Evolutionary conservation across 1,284 basidiomycete species (phyloP).

Genomic region (Tremellales sp.): DNA sequence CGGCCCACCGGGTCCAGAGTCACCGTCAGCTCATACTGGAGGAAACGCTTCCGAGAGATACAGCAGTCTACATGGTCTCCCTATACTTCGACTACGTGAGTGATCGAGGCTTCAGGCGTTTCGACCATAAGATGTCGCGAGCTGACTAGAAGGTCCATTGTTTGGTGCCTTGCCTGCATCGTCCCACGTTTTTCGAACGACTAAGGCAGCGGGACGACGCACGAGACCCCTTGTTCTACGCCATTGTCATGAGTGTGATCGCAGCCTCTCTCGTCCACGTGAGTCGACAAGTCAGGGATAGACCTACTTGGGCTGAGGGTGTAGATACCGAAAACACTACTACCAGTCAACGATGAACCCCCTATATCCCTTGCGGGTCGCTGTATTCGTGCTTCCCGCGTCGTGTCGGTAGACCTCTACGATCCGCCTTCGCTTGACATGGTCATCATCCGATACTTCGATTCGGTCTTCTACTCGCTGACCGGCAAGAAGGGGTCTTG

Average conservation of each 20-base stretch:
- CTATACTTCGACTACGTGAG: slow-evolving; percentile 9
- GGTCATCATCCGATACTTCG: slow-evolving; percentile 3
- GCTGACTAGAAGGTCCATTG: slow-evolving; percentile 8
- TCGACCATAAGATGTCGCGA: not conserved
- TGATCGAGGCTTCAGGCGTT: not conserved
- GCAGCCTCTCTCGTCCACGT: slow-evolving; percentile 13
- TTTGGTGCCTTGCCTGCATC: slow-evolving; percentile 13
- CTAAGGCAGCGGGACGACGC: slow-evolving; percentile 4
- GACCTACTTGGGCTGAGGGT: not conserved
- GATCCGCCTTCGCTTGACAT: slow-evolving; percentile 7
- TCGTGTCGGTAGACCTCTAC: slow-evolving; percentile 4
- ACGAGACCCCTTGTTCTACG: slow-evolving; percentile 10
- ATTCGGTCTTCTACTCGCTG: slow-evolving; percentile 2
- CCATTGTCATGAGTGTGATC: slow-evolving; percentile 8
- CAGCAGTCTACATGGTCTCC: slow-evolving; percentile 6
- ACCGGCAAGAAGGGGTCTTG: not conserved
- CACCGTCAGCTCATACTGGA: not conserved
- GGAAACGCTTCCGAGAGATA: slow-evolving; percentile 1
- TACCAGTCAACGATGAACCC: slow-evolving; percentile 3
- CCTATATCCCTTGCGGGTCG: slow-evolving; percentile 3
- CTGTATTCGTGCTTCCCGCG: slow-evolving; percentile 4
- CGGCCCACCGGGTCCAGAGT: not conserved
- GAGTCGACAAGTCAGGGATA: not conserved
- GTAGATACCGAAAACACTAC: slow-evolving; percentile 8
- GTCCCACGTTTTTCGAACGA: slow-evolving; percentile 10